Evolutionary conservation across 139 green algal genomes (phyloP).

Genomic region (Raphidocelis subcapitata): DNA sequence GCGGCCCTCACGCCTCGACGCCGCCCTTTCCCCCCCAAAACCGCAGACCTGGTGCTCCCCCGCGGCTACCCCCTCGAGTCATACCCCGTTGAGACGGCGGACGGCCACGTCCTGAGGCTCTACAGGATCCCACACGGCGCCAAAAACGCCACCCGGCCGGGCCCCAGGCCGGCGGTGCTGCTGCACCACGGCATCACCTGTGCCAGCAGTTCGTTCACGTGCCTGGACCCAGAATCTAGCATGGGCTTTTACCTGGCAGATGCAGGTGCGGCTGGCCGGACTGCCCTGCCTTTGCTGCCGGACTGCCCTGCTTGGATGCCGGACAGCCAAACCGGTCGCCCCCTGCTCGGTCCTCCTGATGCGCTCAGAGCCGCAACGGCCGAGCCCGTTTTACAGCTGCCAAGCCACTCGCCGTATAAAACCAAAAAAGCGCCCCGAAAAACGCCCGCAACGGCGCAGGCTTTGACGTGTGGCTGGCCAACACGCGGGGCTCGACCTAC

Average conservation of each 20-base stretch:
- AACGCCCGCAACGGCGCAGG: too few relatives aligned
- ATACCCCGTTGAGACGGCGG: constrained; percentile 48
- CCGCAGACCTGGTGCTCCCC: constrained; percentile 38
- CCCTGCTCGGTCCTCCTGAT: too few relatives aligned
- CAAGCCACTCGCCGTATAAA: too few relatives aligned
- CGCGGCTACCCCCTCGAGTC: constrained; percentile 62
- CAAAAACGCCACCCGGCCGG: constrained; percentile 1
- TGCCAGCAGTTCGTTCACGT: constrained; percentile 61
- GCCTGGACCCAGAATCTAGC: constrained; percentile 60
- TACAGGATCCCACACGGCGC: constrained; percentile 48
- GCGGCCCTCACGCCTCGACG: too few relatives aligned
- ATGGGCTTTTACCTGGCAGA: constrained; percentile 85
- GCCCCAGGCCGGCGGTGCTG: constrained; percentile 54
- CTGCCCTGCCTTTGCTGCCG: too few relatives aligned
- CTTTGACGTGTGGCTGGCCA: constrained; percentile 70
- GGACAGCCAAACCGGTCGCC: too few relatives aligned
- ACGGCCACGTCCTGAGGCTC: constrained; percentile 59
- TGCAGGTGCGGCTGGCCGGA: constrained; percentile 41
- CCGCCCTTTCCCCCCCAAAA: too few relatives aligned
- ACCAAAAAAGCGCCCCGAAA: too few relatives aligned
- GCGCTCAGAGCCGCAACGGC: too few relatives aligned
- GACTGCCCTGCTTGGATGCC: too few relatives aligned
- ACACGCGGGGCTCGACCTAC: constrained; percentile 60
- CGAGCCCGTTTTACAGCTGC: too few relatives aligned
- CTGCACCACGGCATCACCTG: constrained; percentile 83